Evolutionary conservation across 2,329 filamentous ascomycete species (phyloP), one percentile per base, ranked within the genome.

Genomic region (Colletotrichum lupini): DNA sequence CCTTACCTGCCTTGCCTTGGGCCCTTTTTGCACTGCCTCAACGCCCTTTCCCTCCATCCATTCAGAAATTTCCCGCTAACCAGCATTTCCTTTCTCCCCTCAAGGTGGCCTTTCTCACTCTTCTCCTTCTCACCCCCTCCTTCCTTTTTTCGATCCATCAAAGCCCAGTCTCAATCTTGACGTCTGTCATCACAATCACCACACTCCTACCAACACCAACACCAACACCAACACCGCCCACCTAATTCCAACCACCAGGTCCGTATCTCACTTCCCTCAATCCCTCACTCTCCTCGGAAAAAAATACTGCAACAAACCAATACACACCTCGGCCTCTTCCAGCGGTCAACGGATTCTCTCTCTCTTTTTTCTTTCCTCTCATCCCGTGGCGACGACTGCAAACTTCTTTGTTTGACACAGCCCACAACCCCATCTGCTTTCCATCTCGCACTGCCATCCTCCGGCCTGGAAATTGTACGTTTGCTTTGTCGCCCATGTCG

Each of bases 21-120:
- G 35, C 67, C 60, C 70, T 70, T 73, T 68, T 73, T 73, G 70
- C 70, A 73, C 70, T 73, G 70, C 70, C 70, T 73, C 67, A 73
- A 73, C 70, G 70, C 70, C 70, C 67, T 73, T 61, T 70, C 37
- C 60, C 67, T 28, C 59, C 60, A 46, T 55, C 67, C 70, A 64
- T 70, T 61, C 69, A 60, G 59, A 73, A 64, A 73, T 59, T 70
- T 46, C 59, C 70, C 70, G 70, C 70, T 73, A 73, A 46, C 49
- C 64, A 68, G 49, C 22, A 65, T 59, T 73, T 73, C 67, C 70
- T 69, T 72, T 73, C 71, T 72, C 49, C 60, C 55, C 55, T 73
- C 72, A 53, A 72, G 67, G 61, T 67, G 72, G 63, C 72, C 67
- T 72, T 55, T 74, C 68, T 57, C 49, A 30, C 70, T 60, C 61